Percentiles rank a stretch among this genome's conserved stretches.
Conservation (phyloP, 2,329 filamentous ascomycete genomes). For the Berkeleyomyces rouxiae region DNA sequence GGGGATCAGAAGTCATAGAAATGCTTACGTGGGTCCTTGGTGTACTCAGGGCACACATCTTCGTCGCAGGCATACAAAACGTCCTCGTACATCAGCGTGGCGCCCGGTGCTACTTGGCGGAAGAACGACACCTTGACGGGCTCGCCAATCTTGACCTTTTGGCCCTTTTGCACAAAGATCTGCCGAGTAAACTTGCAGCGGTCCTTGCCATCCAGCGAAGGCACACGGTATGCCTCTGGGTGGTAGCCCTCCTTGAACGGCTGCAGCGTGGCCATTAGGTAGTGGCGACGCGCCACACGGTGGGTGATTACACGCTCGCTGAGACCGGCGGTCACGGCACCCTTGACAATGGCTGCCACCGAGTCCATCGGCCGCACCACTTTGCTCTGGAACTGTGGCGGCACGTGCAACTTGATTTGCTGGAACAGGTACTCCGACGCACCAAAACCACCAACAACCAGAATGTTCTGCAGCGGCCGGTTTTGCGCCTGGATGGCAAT, state of each 20-base stretch:
- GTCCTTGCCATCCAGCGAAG: slow-evolving; percentile 90
- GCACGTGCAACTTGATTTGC: slow-evolving; percentile 96
- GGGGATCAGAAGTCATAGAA: not conserved
- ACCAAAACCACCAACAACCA: slow-evolving; percentile 95
- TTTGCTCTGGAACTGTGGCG: slow-evolving; percentile 95
- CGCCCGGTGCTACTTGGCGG: slow-evolving; percentile 89
- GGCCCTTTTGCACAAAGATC: slow-evolving; percentile 96
- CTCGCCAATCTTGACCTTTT: slow-evolving; percentile 97
- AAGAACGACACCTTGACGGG: slow-evolving; percentile 98
- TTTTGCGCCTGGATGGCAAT: slow-evolving; percentile 98
- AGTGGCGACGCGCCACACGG: slow-evolving; percentile 90
- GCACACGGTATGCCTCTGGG: slow-evolving; percentile 93
- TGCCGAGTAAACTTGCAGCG: slow-evolving; percentile 97
- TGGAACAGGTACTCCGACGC: slow-evolving; percentile 98
- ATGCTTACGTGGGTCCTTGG: slow-evolving; percentile 91
- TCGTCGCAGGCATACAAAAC: slow-evolving; percentile 95
- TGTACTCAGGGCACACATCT: slow-evolving; percentile 95
- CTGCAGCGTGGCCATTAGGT: slow-evolving; percentile 96
- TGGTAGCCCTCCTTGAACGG: slow-evolving; percentile 99
- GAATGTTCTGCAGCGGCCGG: slow-evolving; percentile 79
- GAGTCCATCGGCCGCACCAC: slow-evolving; percentile 98
- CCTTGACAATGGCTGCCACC: slow-evolving; percentile 95
- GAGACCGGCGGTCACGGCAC: slow-evolving; percentile 92
- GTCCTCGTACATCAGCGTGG: slow-evolving; percentile 98
- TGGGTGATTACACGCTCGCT: slow-evolving; percentile 94